A percentile compares a stretch with the other conserved stretches of the same genome.
These are phyloP conservation scores for Amanita phalloides DNA, from an alignment of 768 basidiomycete genomes.

Conservation along the genomic window DNA sequence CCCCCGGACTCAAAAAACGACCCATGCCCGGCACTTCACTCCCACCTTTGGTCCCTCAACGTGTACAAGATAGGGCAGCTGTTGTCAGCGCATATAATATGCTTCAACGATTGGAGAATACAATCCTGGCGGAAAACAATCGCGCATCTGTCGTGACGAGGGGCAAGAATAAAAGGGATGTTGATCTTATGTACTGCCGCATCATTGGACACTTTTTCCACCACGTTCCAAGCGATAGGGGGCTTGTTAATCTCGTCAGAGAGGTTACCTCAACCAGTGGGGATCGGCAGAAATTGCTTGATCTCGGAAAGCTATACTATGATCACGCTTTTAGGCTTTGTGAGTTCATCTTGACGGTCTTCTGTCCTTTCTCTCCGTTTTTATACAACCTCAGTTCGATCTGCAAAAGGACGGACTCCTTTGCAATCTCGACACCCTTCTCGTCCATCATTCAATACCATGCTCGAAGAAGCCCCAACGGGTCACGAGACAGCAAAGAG, in stretches of 20 bases:
- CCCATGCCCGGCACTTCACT: constrained; percentile 5
- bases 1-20: no score
- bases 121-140: constrained; percentile 2
- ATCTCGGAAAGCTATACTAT: constrained; percentile 15
- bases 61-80: background rate
- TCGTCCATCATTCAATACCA: constrained; percentile 14
- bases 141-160: background rate
- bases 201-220: constrained; percentile 16
- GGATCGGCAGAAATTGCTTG: constrained; percentile 8
- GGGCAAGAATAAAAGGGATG: no score
- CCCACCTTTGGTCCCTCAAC: constrained; percentile 1
- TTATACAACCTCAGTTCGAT: constrained; percentile 1
- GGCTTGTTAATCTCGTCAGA: constrained; percentile 4
- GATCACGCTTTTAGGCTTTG: constrained; percentile 14
- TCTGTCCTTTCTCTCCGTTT: background rate
- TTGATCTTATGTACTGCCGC: constrained; percentile 12
- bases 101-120: constrained; percentile 10
- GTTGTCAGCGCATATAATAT: constrained; percentile 12
- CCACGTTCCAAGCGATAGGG: constrained; percentile 9
- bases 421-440: constrained; percentile 1
- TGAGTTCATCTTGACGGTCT: background rate
- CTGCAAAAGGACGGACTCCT: constrained; percentile 2
- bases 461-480: constrained; percentile 11
- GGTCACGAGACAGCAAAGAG: constrained; percentile 10
- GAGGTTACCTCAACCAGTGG: constrained; percentile 9